Base-by-base conservation (phyloP, 352 stramenopile species). In the Phytopythium delawarense region DNA sequence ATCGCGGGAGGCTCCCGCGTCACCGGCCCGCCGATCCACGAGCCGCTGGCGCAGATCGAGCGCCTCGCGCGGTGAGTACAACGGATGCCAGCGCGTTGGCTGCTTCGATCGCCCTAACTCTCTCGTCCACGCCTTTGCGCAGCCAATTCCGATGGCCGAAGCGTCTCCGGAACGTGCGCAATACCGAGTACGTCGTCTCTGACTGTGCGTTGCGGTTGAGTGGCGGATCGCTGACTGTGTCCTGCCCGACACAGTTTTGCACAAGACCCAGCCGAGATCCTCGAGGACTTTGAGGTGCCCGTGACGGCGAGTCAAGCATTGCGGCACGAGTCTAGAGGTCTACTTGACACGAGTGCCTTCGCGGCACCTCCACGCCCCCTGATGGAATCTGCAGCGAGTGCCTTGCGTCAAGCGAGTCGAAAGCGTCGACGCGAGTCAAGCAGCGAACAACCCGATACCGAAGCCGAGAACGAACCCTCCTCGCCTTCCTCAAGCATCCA, bases 121-220 rank as follows among this genome's bases (percentile, higher is more conserved):
- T 13, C 57, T 50, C 18, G 12, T 12, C 28, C 16, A 6, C 61
- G 23, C 18, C 46, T 3, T 12, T 53, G 12, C 34, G 13, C 57
- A 93, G 84, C 7, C 91, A 93, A 59, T 93, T 91, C 59, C 82
- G 84, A 21, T 93, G 84, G 84, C 84, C 84, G 37, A 65, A 86
- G 45, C 80, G 78, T 39, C 11, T 87, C 39, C 74, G 75, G 12
- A 93, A 91, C 49, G 49, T 91, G 30, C 73, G 72, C n/a, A 81
- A 75, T 37, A 71, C 61, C 16, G 69, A 81, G 84, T 92, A 73
- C 54, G 76, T 37, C n/a, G 15, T 15, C 35, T 75, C 18, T 32
- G 8, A 53, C 50, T 76, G 30, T 67, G 61, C 9, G 56, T 57
- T 46, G 40, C 2, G 2, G 6, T n/a, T 46, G 7, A 18, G 1